Percentiles rank a stretch among this genome's conserved stretches.
phyloP scores from a whole-genome alignment of 352 stramenopile genomes.

The Blastocystis sp. region DNA sequence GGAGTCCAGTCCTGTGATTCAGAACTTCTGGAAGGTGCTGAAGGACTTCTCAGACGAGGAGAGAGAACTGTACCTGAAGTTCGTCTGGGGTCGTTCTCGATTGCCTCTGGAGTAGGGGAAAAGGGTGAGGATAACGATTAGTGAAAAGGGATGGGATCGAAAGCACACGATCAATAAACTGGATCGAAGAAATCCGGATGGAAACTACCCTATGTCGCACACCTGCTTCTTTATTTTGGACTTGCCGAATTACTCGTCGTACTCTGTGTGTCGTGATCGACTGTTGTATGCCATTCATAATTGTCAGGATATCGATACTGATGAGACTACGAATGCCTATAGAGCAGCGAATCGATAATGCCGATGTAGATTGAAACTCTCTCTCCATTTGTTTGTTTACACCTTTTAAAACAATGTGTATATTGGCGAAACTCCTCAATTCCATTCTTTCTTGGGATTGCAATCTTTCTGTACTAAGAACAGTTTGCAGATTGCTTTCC shows the following conservation, averaged over 20 bases:
- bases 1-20: conserved; percentile 74
- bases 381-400: not conserved
- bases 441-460: not conserved
- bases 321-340: conserved; percentile 65
- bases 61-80: conserved; percentile 79
- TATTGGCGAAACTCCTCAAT: not conserved
- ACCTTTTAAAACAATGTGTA: not conserved
- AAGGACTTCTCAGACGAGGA: conserved; percentile 78
- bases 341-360: conserved; percentile 24
- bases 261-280: conserved; percentile 67
- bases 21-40: conserved; percentile 81
- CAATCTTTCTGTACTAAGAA: too few relatives aligned
- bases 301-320: conserved; percentile 82
- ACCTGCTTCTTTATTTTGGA: conserved; percentile 74
- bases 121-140: not conserved
- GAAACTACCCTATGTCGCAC: conserved; percentile 71
- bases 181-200: conserved; percentile 64
- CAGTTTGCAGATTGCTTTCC: not conserved
- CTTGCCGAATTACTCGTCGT: conserved; percentile 67
- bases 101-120: conserved; percentile 69
- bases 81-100: conserved; percentile 78
- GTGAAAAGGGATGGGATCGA: conserved; percentile 69
- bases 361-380: too few relatives aligned
- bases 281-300: conserved; percentile 84
- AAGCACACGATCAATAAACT: conserved; percentile 63